phyloP scores from a whole-genome alignment of 805 yeast species.

The Nakazawaea holstii region DNA sequence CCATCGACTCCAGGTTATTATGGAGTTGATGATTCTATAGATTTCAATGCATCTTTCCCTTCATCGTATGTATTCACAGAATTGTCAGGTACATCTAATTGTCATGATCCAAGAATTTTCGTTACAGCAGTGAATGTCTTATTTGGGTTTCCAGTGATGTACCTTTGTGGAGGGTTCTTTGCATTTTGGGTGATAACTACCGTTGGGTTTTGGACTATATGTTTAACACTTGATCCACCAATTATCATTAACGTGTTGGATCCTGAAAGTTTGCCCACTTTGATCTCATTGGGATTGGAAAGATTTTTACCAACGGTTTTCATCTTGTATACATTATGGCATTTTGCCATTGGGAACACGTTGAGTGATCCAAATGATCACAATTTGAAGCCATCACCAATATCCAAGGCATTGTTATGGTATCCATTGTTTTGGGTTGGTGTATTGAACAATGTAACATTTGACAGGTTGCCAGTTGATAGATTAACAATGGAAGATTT shows the following conservation, averaged over 20 bases:
- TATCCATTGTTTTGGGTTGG: conserved; percentile 83
- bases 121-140: conserved; percentile 54
- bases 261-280: conserved; percentile 47
- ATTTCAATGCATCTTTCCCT: conserved; percentile 70
- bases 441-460: conserved; percentile 76
- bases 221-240: conserved; percentile 79
- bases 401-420: conserved; percentile 54
- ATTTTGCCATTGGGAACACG: conserved; percentile 44
- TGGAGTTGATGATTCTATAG: conserved; percentile 49
- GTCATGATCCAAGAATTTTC: conserved; percentile 63
- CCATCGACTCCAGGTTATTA: conserved; percentile 41
- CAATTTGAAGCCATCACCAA: conserved; percentile 26
- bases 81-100: conserved; percentile 38
- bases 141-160: conserved; percentile 58
- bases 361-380: conserved; percentile 22
- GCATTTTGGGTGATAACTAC: conserved; percentile 59
- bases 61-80: conserved; percentile 54
- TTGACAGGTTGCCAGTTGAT: conserved; percentile 86
- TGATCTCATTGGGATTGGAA: conserved; percentile 67
- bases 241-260: conserved; percentile 46
- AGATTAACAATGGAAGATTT: conserved; percentile 71
- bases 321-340: conserved; percentile 68
- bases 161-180: conserved; percentile 35
- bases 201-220: conserved; percentile 81
- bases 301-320: conserved; percentile 73